Conservation (phyloP, 176 grass and related monocot species). For the Hordeum marinum region DNA sequence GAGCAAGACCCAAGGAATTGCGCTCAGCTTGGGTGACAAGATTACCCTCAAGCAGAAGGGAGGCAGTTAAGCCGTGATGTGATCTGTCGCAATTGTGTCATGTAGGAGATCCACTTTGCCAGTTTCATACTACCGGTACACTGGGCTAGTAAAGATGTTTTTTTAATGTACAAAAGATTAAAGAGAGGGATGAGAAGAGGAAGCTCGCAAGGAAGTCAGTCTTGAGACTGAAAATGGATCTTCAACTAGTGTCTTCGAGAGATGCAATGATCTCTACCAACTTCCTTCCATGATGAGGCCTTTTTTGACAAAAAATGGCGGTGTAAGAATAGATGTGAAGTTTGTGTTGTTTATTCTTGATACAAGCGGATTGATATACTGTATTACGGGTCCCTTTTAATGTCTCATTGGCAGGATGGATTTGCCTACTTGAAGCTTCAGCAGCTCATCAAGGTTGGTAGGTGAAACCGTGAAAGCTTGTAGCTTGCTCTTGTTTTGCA, state of each 20-base stretch:
- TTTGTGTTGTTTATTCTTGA: too few species aligned
- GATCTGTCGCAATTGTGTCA: not conserved
- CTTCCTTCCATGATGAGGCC: not conserved
- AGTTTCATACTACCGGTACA: not conserved
- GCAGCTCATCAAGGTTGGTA: not conserved
- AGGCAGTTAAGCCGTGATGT: constrained; percentile 28
- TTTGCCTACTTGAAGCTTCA: constrained; percentile 19
- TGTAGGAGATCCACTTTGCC: constrained; percentile 14
- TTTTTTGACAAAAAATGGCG: constrained; percentile 24
- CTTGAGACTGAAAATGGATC: not conserved
- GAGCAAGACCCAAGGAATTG: constrained; percentile 83
- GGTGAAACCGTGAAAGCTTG: not conserved
- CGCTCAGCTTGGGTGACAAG: constrained; percentile 78
- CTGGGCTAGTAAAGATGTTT: constrained; percentile 14
- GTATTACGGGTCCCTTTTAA: too few species aligned
- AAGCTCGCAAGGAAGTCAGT: not conserved
- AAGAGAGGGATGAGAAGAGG: constrained; percentile 25
- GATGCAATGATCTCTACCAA: not conserved
- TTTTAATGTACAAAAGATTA: constrained; percentile 38
- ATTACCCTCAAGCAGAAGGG: constrained; percentile 86
- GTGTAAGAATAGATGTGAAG: constrained; percentile 22
- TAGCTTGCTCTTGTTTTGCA: not conserved
- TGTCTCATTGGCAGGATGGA: not conserved
- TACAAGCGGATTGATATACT: too few species aligned
- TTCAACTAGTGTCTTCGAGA: not conserved